These are phyloP conservation scores for Tirmania nivea DNA, from an alignment of 495 filamentous ascomycete species.

Conservation along the genomic window DNA sequence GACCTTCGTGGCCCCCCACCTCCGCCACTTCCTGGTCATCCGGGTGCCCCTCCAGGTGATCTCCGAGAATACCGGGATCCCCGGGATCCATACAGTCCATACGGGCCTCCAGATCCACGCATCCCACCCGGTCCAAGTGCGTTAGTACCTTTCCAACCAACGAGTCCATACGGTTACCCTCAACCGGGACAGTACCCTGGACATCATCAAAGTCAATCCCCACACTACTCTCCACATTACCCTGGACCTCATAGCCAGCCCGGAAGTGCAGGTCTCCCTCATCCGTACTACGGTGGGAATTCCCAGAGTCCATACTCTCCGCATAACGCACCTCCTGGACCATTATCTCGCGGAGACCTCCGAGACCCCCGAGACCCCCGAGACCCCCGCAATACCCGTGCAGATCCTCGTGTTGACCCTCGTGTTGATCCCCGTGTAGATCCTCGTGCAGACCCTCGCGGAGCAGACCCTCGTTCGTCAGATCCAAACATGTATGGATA, in stretches of 20 bases:
- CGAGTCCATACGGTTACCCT: conserved; percentile 2
- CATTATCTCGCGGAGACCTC: neutral
- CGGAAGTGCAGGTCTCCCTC: neutral
- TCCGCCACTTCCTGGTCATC: neutral
- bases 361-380: neutral
- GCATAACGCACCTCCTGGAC: neutral
- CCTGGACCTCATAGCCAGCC: neutral
- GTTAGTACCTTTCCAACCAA: neutral
- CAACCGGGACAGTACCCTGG: conserved; percentile 2
- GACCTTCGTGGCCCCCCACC: neutral
- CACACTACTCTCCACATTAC: neutral
- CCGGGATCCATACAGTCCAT: conserved; percentile 1
- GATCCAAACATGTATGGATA: neutral
- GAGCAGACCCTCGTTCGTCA: too few species aligned
- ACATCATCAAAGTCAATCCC: conserved; percentile 3
- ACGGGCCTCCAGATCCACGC: conserved; percentile 5
- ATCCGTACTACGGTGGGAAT: neutral
- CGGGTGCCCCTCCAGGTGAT: neutral
- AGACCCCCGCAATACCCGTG: neutral
- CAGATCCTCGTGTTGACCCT: too few species aligned
- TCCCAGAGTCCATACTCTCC: neutral
- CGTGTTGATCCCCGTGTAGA: too few species aligned
- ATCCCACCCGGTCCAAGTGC: neutral
- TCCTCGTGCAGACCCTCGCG: too few species aligned
- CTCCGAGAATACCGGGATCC: conserved; percentile 4